Evolutionary conservation across 108 stramenopile species (phyloP), one percentile per base, ranked within the genome.

Genomic region (Pseudonitzschia multiseries): DNA sequence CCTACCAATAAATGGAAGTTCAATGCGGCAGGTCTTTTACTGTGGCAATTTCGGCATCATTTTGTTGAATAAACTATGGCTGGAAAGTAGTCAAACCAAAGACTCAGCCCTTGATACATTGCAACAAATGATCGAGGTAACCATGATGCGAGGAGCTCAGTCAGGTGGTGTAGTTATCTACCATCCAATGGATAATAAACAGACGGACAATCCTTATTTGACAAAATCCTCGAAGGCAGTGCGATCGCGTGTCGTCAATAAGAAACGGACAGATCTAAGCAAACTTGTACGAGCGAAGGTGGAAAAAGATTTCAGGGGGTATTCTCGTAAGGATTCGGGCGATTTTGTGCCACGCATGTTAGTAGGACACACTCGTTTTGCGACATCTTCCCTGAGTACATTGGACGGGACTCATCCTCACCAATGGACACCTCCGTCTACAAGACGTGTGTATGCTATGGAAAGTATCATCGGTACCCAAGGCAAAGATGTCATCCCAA

Each of bases 141-240:
- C 92, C 44, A 93, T 93, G 92, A 91, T 93, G 89, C 78, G 92
- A 71, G 92, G 92, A 40, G 92, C 92, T 17, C 92, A 93, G 79
- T 87, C 89, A 17, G 92, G 92, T 57, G 89, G 89, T 46, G 87
- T 89, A 14, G 84, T 90, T 46, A 82, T 84, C 27, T 77, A 66
- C 44, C 66, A 75, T 33, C 75, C 75, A 20, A 44, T 8, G 24
- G 48, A 36, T 15, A 66, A 36, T 17, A 65, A 57, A 31, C 18
- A 62, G 13, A 18, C 65, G 10, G 28, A 46, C 17, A 43, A 43
- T 40, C n/a, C 27, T 0, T n/a, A 18, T 9, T 13, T 36, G 46
- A 44, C 46, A 13, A 12, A 13, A 31, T 20, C 21, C 64, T 31
- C 33, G 18, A 76, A 78, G 36, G 89, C 86, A 5, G 74, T 88